Evolutionary conservation across 805 yeast species (phyloP), one percentile per base, ranked within the genome.

Genomic region (Kregervanrija delftensis): DNA sequence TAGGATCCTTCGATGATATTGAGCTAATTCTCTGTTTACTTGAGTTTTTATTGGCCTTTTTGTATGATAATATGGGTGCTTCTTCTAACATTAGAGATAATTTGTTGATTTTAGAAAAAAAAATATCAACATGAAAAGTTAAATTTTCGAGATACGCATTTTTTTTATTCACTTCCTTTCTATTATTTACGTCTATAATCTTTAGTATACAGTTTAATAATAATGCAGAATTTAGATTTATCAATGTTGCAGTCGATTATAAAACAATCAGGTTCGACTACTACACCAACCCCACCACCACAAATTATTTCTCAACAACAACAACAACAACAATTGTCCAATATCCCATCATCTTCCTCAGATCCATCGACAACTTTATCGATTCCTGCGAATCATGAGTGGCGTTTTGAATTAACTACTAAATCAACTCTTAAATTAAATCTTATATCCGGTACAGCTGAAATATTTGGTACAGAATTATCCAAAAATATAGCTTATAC

Each of bases 381-480:
- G 8, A 22, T 22, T 22, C 58, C 64, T 1, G 53, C 71, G 1
- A 57, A 57, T 35, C 67, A 77, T 28, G 95, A 87, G 64, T 85
- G 95, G 93, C 68, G 95, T 43, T 73, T 85, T 50, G 93, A 86
- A 57, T 76, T 85, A 4, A 69, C 71, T 49, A 72, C 71, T 37
- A 52, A 50, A 11, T 30, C 68, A 76, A 13, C 64, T 66, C 14
- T 57, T 85, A 34, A 69, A 67, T n/a, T 56, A 85, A 38, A 76
- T 69, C 69, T 81, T 10, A 46, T 64, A 3, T 66, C 69, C 2
- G 99, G 99, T 3, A 72, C 81, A 2, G 96, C 87, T 2, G 99
- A 93, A 65, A 76, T 89, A 9, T 87, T 84, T 63, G 99, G 99
- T 17, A 87, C 96, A 3, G 99, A 93, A 60, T 73, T 93, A 17